Conservation (phyloP, 2,329 filamentous ascomycete species). For the Claviceps digitariae region DNA sequence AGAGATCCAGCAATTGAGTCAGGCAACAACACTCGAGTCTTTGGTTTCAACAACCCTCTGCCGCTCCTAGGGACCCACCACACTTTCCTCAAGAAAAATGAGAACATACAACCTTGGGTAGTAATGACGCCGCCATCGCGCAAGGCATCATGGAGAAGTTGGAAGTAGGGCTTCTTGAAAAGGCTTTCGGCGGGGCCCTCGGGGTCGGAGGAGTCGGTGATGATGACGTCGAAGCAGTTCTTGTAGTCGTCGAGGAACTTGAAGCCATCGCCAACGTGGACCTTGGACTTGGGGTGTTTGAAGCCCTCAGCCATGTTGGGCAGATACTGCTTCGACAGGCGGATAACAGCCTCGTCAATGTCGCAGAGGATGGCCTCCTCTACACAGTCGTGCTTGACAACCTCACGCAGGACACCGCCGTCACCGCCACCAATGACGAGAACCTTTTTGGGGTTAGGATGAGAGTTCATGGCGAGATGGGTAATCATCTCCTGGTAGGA, state of each 20-base stretch:
- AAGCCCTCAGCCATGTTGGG: constrained; percentile 89
- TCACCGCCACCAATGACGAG: constrained; percentile 97
- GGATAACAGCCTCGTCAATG: constrained; percentile 97
- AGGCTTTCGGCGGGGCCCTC: constrained; percentile 92
- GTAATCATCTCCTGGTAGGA: constrained; percentile 99
- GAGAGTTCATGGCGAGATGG: constrained; percentile 94
- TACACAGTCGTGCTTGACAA: constrained; percentile 96
- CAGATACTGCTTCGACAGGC: constrained; percentile 95
- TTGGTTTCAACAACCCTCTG: constrained; percentile 7
- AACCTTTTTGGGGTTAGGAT: constrained; percentile 96
- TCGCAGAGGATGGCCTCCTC: constrained; percentile 96
- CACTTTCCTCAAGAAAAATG: constrained; percentile 39
- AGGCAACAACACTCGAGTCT: not conserved
- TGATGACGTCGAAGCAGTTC: constrained; percentile 98
- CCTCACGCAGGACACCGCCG: constrained; percentile 92
- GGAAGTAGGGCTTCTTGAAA: constrained; percentile 98
- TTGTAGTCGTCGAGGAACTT: constrained; percentile 96
- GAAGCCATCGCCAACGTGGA: constrained; percentile 93
- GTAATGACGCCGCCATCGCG: constrained; percentile 95
- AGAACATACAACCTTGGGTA: constrained; percentile 99
- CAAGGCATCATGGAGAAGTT: constrained; percentile 80
- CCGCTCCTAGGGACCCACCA: constrained; percentile 22
- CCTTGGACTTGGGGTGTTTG: constrained; percentile 84
- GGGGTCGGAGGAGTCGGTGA: constrained; percentile 95
- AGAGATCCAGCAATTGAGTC: not conserved